Conservation (phyloP, 257 asterid species). For the Buddleja alternifolia region DNA sequence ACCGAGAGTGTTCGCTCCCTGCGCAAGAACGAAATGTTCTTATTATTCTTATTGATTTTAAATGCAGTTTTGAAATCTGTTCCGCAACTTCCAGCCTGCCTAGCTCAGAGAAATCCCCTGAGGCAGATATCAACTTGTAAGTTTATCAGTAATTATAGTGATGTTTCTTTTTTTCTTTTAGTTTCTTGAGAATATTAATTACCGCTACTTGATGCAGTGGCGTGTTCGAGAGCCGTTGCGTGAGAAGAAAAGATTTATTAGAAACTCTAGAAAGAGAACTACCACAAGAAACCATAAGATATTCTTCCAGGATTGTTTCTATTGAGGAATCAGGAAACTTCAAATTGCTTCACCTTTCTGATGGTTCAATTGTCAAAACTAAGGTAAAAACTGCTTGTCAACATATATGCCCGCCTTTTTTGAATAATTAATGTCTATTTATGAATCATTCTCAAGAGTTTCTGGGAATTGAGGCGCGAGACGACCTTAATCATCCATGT, state of each 20-base stretch:
- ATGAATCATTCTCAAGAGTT: too few relatives aligned
- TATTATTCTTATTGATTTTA: neutral
- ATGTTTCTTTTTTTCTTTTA: neutral
- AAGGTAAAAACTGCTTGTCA: slow-evolving; percentile 41
- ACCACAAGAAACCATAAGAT: slow-evolving; percentile 66
- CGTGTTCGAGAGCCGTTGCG: slow-evolving; percentile 56
- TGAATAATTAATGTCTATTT: too few relatives aligned
- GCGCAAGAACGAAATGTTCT: too few relatives aligned
- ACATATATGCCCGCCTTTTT: neutral
- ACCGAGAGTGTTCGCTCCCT: too few relatives aligned
- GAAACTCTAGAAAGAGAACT: slow-evolving; percentile 65
- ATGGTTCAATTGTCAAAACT: slow-evolving; percentile 61
- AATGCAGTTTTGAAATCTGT: slow-evolving; percentile 33
- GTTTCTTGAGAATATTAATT: too few relatives aligned
- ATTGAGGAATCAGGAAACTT: slow-evolving; percentile 64
- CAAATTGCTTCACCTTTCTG: slow-evolving; percentile 74
- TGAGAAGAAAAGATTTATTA: slow-evolving; percentile 60
- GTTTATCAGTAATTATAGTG: neutral
- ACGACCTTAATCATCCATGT: too few relatives aligned
- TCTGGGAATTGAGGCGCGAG: too few relatives aligned
- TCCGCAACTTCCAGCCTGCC: slow-evolving; percentile 44
- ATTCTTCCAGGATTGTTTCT: slow-evolving; percentile 70
- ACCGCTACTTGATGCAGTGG: slow-evolving; percentile 32
- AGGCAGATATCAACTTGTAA: slow-evolving; percentile 36
- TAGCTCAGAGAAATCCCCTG: slow-evolving; percentile 25